Percentiles rank a stretch among this genome's conserved stretches.
Conservation (phyloP, 257 asterid genomes). For the Petrea volubilis region DNA sequence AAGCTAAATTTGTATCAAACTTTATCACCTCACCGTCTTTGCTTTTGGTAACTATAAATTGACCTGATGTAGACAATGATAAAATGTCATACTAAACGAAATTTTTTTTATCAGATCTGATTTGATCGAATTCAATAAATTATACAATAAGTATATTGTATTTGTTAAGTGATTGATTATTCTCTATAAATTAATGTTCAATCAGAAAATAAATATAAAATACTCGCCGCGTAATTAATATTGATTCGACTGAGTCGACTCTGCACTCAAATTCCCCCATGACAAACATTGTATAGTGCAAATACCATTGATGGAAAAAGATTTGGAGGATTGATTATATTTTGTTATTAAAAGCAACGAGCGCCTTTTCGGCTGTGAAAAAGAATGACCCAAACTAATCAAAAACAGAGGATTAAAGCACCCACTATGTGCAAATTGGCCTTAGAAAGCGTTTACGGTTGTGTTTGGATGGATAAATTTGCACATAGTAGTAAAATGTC, state of each 20-base stretch:
- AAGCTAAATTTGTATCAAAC: not conserved
- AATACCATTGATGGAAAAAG: slow-evolving; percentile 1
- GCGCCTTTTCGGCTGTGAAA: not conserved
- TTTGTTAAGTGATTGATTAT: too few relatives aligned
- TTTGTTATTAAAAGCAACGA: not conserved
- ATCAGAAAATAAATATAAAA: too few relatives aligned
- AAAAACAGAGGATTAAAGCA: not conserved
- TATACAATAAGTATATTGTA: too few relatives aligned
- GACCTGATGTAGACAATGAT: not conserved
- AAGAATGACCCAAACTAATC: slow-evolving; percentile 4
- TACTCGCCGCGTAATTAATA: too few relatives aligned
- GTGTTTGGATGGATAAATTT: not conserved
- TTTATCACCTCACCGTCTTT: slow-evolving; percentile 18
- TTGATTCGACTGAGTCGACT: too few relatives aligned
- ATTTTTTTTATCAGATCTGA: too few relatives aligned
- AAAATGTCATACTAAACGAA: not conserved
- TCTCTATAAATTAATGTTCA: too few relatives aligned
- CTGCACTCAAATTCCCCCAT: too few relatives aligned
- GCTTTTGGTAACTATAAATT: not conserved
- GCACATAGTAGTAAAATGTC: not conserved
- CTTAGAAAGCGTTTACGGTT: not conserved
- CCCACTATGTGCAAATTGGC: not conserved
- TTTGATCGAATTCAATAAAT: too few relatives aligned
- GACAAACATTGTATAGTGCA: too few relatives aligned
- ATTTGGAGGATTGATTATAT: not conserved